Evolutionary conservation across 306 rosid species (phyloP).

Genomic region (Sicyos baderoa): DNA sequence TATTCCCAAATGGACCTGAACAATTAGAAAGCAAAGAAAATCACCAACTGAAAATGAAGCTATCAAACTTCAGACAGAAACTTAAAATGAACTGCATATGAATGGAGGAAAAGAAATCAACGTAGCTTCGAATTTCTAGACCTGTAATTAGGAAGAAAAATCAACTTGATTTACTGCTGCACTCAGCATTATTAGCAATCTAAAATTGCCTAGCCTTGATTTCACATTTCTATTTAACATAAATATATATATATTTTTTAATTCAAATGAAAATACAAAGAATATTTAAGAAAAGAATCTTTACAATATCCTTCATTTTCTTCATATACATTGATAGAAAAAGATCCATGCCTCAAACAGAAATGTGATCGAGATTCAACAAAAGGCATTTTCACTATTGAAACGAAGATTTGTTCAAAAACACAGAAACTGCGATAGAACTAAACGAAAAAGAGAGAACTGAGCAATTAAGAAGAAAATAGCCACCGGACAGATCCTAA

Average conservation of each 20-base stretch:
- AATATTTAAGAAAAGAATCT: neutral
- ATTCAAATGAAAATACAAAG: neutral
- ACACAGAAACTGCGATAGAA: too few relatives aligned
- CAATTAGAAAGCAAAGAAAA: conserved; percentile 4
- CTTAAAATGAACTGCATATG: too few relatives aligned
- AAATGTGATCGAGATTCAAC: neutral
- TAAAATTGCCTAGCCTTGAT: neutral
- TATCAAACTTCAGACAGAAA: neutral
- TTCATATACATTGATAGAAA: neutral
- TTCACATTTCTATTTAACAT: neutral
- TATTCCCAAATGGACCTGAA: neutral
- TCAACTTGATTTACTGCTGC: neutral
- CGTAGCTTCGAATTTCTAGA: neutral
- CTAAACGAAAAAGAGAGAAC: neutral
- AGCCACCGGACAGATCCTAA: neutral
- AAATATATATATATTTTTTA: too few relatives aligned
- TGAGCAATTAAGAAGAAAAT: neutral
- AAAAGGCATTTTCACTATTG: neutral
- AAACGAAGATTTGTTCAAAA: too few relatives aligned
- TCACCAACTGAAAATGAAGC: conserved; percentile 3
- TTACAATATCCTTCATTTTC: neutral
- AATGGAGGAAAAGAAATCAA: neutral
- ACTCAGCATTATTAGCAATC: neutral
- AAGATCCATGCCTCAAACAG: neutral
- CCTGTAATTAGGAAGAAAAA: neutral